These are phyloP conservation scores for Fusarium secorum DNA, from an alignment of 2,329 filamentous ascomycete species.

Conservation along the genomic window DNA sequence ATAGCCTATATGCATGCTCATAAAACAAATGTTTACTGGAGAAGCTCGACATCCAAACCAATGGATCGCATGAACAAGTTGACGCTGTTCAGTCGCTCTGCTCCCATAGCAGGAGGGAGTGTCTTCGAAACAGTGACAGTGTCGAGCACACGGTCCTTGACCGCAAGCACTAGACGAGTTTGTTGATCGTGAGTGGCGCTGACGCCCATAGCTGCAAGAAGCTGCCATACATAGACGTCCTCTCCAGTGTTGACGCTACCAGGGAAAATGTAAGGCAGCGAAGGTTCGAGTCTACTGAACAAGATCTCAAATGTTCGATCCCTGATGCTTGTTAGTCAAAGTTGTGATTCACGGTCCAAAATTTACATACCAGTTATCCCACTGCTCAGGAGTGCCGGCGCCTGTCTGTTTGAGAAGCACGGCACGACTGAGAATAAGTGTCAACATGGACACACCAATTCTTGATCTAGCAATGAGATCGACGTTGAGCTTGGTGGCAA, in stretches of 20 bases:
- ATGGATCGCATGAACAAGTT: constrained; percentile 99
- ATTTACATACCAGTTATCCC: constrained; percentile 76
- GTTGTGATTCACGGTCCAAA: neutral
- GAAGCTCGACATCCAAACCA: constrained; percentile 90
- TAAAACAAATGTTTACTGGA: constrained; percentile 48
- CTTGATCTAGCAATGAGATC: constrained; percentile 85
- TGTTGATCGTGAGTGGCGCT: constrained; percentile 94
- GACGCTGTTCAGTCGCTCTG: constrained; percentile 85
- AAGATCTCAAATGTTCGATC: constrained; percentile 82
- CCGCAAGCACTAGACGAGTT: constrained; percentile 89
- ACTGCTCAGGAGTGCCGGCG: constrained; percentile 73
- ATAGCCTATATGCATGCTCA: constrained; percentile 27
- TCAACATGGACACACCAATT: constrained; percentile 88
- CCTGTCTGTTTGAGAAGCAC: constrained; percentile 89
- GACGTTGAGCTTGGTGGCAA: constrained; percentile 84
- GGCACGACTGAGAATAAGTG: constrained; percentile 91
- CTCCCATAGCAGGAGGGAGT: constrained; percentile 84
- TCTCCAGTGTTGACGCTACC: constrained; percentile 88
- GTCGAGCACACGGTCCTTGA: constrained; percentile 98
- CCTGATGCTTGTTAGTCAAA: constrained; percentile 57
- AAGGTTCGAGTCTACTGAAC: constrained; percentile 87
- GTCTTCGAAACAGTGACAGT: constrained; percentile 90
- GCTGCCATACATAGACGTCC: constrained; percentile 98
- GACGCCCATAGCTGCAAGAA: constrained; percentile 92
- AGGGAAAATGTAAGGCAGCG: constrained; percentile 86